Base-by-base conservation (phyloP, 495 filamentous ascomycete genomes). In the Letharia lupina region DNA sequence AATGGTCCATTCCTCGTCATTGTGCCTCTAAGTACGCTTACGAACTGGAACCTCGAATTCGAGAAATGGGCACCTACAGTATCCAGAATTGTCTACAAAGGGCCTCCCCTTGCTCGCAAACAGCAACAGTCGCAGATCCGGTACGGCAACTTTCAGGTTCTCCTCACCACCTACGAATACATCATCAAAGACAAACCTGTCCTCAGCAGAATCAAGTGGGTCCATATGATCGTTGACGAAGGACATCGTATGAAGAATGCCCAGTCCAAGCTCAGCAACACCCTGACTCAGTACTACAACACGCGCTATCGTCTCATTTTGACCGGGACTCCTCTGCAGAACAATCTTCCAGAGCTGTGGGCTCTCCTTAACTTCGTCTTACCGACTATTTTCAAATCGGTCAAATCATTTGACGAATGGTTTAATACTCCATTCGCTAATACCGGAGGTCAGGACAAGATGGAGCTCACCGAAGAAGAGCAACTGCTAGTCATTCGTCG, bases 381-480 rank as follows among this genome's bases (percentile, higher is more conserved):
- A 33, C 94, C 94, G 12, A 98, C 90, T 67, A 98, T 98, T 70
- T 98, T 98, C 87, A 98, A 98, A 74, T 98, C 95, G 0, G 93
- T 95, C 58, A 98, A 96, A 77, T 96, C 92, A 12, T 98, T 98
- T 71, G 94, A 98, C 75, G 94, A 98, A 75, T 98, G 94, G 94
- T 98, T 98, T 82, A 98, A 97, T 76, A 98, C 94, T 4, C 94
- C 94, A 0, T 98, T 98, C 75, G 95, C 95, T 60, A 98, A 98
- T 76, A 98, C 95, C 13, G 94, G 94, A 77, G 88, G 89, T 59
- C 92, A 97, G 75, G 94, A 98, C 73, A 96, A 93, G 79, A 98
- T 98, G 90, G 93, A 96, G 65, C 81, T 98, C 65, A 93, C 89
- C 15, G 94, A 98, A 91, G 94, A 98, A 95, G 95, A 98, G 76